Evolutionary conservation across 257 asterid genomes (phyloP).

Genomic region (Solanum sparsipilum): DNA sequence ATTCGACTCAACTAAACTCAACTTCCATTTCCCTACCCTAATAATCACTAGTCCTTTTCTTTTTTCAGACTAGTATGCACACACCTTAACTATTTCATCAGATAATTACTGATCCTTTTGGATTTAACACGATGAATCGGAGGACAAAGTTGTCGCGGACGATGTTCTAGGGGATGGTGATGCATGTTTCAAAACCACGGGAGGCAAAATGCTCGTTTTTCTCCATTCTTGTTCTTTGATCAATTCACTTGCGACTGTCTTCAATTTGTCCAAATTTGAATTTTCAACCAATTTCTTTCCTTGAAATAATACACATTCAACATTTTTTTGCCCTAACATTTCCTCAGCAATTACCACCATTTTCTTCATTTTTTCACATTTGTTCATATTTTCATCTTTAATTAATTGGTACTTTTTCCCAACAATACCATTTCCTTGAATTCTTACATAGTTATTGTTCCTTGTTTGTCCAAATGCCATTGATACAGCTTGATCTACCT

Average conservation of each 20-base stretch:
- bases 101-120: not conserved
- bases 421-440: slow-evolving; percentile 45
- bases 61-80: not conserved
- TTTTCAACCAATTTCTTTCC: slow-evolving; percentile 50
- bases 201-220: slow-evolving; percentile 35
- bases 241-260: slow-evolving; percentile 32
- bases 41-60: not conserved
- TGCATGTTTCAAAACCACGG: slow-evolving; percentile 38
- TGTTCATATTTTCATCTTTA: not conserved
- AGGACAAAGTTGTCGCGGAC: slow-evolving; percentile 50
- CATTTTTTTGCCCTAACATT: slow-evolving; percentile 51
- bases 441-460: slow-evolving; percentile 46
- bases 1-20: not conserved
- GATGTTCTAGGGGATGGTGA: slow-evolving; percentile 50
- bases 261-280: slow-evolving; percentile 51
- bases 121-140: slow-evolving; percentile 26
- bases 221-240: slow-evolving; percentile 66
- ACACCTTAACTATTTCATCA: not conserved
- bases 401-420: not conserved
- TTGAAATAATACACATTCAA: slow-evolving; percentile 51
- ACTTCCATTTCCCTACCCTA: not conserved
- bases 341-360: slow-evolving; percentile 22
- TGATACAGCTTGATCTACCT: slow-evolving; percentile 90
- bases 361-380: not conserved
- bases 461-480: slow-evolving; percentile 69